Conservation (phyloP, 768 basidiomycete species). For the Ramaria rubella region DNA sequence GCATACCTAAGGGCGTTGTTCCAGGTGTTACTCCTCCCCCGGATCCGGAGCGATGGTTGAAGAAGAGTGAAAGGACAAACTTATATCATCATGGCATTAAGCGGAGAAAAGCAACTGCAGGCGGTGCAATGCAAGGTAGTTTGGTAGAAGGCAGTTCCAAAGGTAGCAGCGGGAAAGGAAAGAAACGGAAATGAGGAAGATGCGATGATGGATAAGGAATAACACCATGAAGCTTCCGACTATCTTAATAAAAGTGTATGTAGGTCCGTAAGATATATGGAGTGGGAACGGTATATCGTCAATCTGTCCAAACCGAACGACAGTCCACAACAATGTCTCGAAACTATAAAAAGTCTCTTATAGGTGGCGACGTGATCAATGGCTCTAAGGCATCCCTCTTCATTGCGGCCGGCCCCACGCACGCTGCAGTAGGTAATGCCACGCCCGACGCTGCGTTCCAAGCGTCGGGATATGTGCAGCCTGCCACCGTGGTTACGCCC, state of each 20-base stretch:
- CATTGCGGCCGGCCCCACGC: constrained; percentile 18
- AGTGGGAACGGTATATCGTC: background rate
- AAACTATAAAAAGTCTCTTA: background rate
- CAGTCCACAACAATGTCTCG: background rate
- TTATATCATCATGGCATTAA: constrained; percentile 34
- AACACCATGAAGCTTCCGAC: too few relatives aligned
- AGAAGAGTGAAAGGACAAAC: constrained; percentile 73
- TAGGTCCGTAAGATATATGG: background rate
- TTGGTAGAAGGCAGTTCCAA: constrained; percentile 29
- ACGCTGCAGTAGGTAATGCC: constrained; percentile 40
- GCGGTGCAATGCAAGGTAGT: constrained; percentile 66
- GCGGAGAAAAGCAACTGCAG: constrained; percentile 46
- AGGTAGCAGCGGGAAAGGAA: constrained; percentile 23
- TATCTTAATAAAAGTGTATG: background rate
- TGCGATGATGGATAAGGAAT: too few relatives aligned
- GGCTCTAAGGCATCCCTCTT: background rate
- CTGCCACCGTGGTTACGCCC: constrained; percentile 53
- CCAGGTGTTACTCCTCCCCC: constrained; percentile 77
- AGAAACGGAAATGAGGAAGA: constrained; percentile 9
- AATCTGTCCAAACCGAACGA: background rate
- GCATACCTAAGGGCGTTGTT: constrained; percentile 68
- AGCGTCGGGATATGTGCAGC: constrained; percentile 58
- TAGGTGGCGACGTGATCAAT: constrained; percentile 7
- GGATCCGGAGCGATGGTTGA: constrained; percentile 83
- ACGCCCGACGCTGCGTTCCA: constrained; percentile 50